A percentile compares a stretch with the other conserved stretches of the same genome.
Evolutionary conservation across 2,329 filamentous ascomycete species (phyloP).

Genomic region (Hypoxylon sp.): DNA sequence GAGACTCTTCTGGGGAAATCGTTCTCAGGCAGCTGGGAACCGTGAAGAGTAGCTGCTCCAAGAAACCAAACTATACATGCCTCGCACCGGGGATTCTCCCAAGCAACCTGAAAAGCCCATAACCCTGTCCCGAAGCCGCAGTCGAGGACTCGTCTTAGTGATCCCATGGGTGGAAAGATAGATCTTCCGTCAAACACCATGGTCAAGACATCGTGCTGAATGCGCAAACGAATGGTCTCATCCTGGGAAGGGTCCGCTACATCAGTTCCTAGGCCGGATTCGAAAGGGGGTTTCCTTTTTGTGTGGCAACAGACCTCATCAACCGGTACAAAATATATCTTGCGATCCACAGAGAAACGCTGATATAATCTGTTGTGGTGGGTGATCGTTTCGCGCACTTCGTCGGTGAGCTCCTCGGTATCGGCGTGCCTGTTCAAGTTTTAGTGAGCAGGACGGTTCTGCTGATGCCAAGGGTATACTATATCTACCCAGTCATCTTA

Average conservation of each 20-base stretch:
- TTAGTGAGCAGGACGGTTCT: conserved; percentile 41
- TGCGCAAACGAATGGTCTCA: conserved; percentile 74
- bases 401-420: conserved; percentile 62
- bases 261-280: conserved; percentile 25
- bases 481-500: conserved; percentile 48
- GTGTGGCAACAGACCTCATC: conserved; percentile 70
- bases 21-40: conserved; percentile 5
- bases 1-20: conserved; percentile 4
- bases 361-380: conserved; percentile 76
- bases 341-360: conserved; percentile 72
- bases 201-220: conserved; percentile 72
- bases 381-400: conserved; percentile 69
- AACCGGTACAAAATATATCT: conserved; percentile 75
- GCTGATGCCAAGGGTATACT: conserved; percentile 34
- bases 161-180: conserved; percentile 75
- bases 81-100: conserved; percentile 72
- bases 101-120: conserved; percentile 78
- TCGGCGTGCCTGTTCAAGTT: conserved; percentile 55
- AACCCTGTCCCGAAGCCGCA: conserved; percentile 77
- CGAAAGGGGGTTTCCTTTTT: conserved; percentile 27
- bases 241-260: conserved; percentile 60
- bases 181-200: conserved; percentile 74
- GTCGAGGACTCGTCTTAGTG: conserved; percentile 72
- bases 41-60: conserved; percentile 25
- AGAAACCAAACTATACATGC: conserved; percentile 56